Evolutionary conservation across 768 basidiomycete genomes (phyloP).

Genomic region (Cystoderma amianthinum): DNA sequence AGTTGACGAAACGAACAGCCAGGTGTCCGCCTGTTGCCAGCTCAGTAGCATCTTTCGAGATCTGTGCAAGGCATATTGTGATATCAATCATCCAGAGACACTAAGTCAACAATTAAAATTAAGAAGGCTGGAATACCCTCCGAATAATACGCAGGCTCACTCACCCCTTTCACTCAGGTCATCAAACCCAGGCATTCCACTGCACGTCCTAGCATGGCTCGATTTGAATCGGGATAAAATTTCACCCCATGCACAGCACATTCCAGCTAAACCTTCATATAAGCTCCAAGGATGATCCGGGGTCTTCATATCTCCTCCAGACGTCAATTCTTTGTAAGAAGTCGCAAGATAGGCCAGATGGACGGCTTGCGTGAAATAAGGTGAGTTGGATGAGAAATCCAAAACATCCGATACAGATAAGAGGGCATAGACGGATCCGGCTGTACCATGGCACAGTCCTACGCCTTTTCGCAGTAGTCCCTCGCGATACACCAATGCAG

Average conservation of each 20-base stretch:
- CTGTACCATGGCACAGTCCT: constrained; percentile 55
- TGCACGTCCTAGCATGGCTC: constrained; percentile 10
- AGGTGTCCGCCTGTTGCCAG: no score
- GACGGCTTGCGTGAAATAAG: constrained; percentile 31
- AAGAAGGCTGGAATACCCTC: no score
- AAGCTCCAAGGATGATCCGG: constrained; percentile 52
- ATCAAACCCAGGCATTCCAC: constrained; percentile 33
- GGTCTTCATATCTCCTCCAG: constrained; percentile 30
- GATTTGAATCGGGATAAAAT: constrained; percentile 24
- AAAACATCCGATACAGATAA: constrained; percentile 39
- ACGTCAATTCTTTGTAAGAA: constrained; percentile 21
- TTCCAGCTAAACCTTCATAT: constrained; percentile 52
- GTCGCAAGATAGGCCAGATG: constrained; percentile 43
- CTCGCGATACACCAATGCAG: constrained; percentile 34
- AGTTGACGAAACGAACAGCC: no score
- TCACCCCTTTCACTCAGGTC: constrained; percentile 29
- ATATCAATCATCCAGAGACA: no score
- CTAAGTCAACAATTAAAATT: no score
- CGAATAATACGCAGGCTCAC: no score
- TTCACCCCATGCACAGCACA: constrained; percentile 52
- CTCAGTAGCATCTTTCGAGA: no score
- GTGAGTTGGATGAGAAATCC: constrained; percentile 15
- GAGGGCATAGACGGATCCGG: constrained; percentile 46
- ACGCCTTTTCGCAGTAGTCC: constrained; percentile 50
- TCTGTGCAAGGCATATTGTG: no score